A percentile compares a stretch with the other conserved stretches of the same genome.
phyloP scores from a whole-genome alignment of 768 basidiomycete genomes.

The Pleurotus tuber-regium region DNA sequence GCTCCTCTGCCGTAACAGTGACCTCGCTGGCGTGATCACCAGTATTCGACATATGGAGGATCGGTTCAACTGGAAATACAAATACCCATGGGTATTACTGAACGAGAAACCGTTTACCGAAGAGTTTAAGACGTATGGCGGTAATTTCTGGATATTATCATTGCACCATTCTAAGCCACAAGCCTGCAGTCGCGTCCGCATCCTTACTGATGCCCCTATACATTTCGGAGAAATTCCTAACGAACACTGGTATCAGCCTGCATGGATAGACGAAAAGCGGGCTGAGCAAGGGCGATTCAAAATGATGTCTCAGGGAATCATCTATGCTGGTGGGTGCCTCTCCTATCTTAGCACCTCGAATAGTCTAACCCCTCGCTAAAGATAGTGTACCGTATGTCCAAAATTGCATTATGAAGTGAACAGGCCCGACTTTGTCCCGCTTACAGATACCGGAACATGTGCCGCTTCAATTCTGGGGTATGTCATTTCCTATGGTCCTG shows the following conservation, averaged over 20 bases:
- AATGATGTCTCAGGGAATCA: constrained; percentile 36
- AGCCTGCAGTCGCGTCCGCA: constrained; percentile 19
- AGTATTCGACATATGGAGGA: constrained; percentile 78
- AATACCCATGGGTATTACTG: constrained; percentile 87
- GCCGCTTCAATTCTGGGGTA: constrained; percentile 70
- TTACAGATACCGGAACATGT: constrained; percentile 72
- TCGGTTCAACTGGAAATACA: constrained; percentile 73
- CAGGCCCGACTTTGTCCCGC: constrained; percentile 16
- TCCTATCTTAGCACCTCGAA: not conserved
- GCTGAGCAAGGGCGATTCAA: constrained; percentile 33
- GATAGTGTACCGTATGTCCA: constrained; percentile 28
- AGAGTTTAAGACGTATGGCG: constrained; percentile 64
- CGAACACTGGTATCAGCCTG: constrained; percentile 70
- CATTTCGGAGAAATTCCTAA: constrained; percentile 56
- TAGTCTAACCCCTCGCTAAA: constrained; percentile 10
- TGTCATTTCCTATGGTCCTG: too few species aligned
- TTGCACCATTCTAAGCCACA: not conserved
- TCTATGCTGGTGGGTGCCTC: constrained; percentile 38
- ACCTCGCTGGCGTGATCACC: constrained; percentile 53
- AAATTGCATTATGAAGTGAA: not conserved
- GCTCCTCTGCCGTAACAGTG: constrained; percentile 63
- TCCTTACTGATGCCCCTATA: constrained; percentile 19
- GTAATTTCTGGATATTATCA: not conserved
- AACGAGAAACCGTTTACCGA: constrained; percentile 82
- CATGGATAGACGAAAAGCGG: constrained; percentile 67